A percentile compares a stretch with the other conserved stretches of the same genome.
Conservation (phyloP, 2,329 filamentous ascomycete genomes). For the Alternaria brassicae region DNA sequence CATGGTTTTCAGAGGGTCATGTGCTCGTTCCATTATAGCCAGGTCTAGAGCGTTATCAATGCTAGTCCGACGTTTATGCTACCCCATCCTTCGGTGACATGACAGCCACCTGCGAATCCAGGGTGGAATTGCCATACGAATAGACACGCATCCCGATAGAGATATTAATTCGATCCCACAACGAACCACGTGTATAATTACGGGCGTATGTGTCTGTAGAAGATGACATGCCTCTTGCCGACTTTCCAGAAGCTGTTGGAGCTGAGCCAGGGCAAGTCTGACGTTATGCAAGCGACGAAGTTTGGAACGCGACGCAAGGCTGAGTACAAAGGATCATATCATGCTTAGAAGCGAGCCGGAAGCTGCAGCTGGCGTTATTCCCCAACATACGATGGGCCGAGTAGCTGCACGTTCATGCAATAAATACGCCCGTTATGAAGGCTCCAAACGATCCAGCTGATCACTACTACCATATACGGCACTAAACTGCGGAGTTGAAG, state of each 20-base stretch:
- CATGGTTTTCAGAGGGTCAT: background rate
- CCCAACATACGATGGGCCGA: constrained; percentile 8
- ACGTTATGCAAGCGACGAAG: constrained; percentile 9
- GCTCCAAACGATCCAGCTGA: constrained; percentile 11
- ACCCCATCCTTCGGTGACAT: background rate
- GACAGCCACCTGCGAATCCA: constrained; percentile 8
- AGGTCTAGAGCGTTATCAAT: constrained; percentile 7
- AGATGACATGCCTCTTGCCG: constrained; percentile 7
- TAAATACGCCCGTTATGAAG: constrained; percentile 12
- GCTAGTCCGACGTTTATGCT: constrained; percentile 1
- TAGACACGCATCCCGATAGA: constrained; percentile 2
- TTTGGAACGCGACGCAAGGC: constrained; percentile 9
- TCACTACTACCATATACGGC: constrained; percentile 7
- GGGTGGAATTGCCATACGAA: background rate
- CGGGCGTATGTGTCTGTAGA: constrained; percentile 9
- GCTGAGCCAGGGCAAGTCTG: constrained; percentile 4
- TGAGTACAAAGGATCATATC: constrained; percentile 11
- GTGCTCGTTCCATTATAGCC: constrained; percentile 7
- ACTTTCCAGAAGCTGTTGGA: background rate
- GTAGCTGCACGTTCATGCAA: constrained; percentile 20
- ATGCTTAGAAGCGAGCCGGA: constrained; percentile 11
- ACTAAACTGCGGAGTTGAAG: constrained; percentile 16
- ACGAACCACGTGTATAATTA: constrained; percentile 9
- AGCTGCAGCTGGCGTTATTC: background rate
- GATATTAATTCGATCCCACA: constrained; percentile 15